Percentiles rank a stretch among this genome's conserved stretches.
Conservation (phyloP, 495 filamentous ascomycete species). For the Neurospora pannonica region DNA sequence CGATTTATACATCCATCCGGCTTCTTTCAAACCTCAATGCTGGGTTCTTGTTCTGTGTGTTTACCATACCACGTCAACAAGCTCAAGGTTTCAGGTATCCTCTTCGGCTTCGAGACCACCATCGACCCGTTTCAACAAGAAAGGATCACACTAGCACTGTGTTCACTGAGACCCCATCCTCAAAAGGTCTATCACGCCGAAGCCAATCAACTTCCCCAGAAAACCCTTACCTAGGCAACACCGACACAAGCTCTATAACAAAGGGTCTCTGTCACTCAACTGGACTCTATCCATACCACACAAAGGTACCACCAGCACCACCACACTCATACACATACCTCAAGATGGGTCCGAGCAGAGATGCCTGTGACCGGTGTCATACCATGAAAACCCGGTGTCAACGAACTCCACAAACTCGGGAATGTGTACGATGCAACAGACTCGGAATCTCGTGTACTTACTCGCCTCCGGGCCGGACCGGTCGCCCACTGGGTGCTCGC, state of each 20-base stretch:
- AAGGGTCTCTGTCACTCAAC: neutral
- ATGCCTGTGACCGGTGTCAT: neutral
- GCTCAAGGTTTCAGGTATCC: neutral
- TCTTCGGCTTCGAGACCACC: neutral
- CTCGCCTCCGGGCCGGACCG: neutral
- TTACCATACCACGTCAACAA: neutral
- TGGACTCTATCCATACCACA: neutral
- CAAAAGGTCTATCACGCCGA: neutral
- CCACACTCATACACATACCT: neutral
- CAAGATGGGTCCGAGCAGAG: neutral
- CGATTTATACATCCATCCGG: neutral
- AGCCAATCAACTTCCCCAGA: neutral
- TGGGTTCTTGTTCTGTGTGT: neutral
- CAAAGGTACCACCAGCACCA: neutral
- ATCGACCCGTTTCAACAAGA: neutral
- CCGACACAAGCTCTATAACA: neutral
- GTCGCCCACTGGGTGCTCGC: neutral
- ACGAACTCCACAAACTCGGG: neutral
- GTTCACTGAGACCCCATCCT: neutral
- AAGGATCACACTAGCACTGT: neutral
- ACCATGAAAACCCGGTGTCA: neutral
- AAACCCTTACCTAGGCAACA: neutral
- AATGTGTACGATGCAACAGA: neutral
- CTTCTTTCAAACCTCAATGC: neutral
- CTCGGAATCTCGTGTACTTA: neutral